Evolutionary conservation across 768 basidiomycete genomes (phyloP).

Genomic region (Asterophora lycoperdoides): DNA sequence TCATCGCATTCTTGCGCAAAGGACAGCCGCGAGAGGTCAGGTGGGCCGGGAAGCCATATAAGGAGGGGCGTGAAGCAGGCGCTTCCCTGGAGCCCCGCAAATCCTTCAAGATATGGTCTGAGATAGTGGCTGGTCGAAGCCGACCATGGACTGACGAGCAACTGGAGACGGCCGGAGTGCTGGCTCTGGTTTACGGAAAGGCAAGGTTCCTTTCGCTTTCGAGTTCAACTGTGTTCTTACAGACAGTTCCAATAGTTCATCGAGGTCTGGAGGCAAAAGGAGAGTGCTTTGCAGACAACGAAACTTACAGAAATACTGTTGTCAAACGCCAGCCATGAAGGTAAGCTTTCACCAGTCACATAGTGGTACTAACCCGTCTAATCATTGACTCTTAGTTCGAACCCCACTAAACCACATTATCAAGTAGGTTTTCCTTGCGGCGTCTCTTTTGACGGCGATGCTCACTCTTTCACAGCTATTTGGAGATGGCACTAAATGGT

Average conservation of each 20-base stretch:
- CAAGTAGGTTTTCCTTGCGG: slow-evolving; percentile 42
- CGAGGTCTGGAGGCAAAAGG: slow-evolving; percentile 82
- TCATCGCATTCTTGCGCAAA: slow-evolving; percentile 76
- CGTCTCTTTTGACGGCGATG: not conserved
- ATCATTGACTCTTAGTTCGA: slow-evolving; percentile 41
- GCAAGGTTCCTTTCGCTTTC: slow-evolving; percentile 23
- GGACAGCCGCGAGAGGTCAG: slow-evolving; percentile 67
- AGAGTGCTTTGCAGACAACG: slow-evolving; percentile 64
- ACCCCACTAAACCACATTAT: slow-evolving; percentile 82
- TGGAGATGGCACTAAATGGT: slow-evolving; percentile 78
- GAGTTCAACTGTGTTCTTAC: not conserved
- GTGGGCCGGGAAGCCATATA: slow-evolving; percentile 77
- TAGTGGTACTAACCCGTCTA: not conserved
- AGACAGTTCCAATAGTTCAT: slow-evolving; percentile 55
- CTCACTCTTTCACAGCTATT: slow-evolving; percentile 41
- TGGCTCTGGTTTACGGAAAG: slow-evolving; percentile 77
- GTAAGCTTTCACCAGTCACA: slow-evolving; percentile 24
- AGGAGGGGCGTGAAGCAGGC: slow-evolving; percentile 27
- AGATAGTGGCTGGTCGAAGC: slow-evolving; percentile 63
- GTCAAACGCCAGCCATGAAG: slow-evolving; percentile 82
- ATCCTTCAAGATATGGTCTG: slow-evolving; percentile 78
- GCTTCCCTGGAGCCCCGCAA: slow-evolving; percentile 65
- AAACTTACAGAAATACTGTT: slow-evolving; percentile 71
- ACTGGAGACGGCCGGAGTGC: slow-evolving; percentile 73
- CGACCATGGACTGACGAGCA: slow-evolving; percentile 80